A percentile compares a stretch with the other conserved stretches of the same genome.
Evolutionary conservation across 192 early-diverging fungal genomes (phyloP).

Genomic region (Umbelopsis vinacea): DNA sequence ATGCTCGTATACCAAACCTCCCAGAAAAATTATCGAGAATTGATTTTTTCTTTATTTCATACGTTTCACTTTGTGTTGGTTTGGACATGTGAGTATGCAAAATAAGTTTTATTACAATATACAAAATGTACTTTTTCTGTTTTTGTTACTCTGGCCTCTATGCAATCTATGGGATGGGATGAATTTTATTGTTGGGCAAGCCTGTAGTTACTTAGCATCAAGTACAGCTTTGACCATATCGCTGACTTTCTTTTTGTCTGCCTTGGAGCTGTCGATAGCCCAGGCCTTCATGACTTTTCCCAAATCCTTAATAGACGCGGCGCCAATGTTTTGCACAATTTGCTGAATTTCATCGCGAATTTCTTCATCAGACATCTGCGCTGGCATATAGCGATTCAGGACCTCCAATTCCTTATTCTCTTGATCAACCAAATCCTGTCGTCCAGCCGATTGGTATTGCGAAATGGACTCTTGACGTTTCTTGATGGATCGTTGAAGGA

Average conservation of each 20-base stretch:
- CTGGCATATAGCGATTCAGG: conserved; percentile 75
- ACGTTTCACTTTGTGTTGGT: not conserved
- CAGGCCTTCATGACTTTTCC: conserved; percentile 88
- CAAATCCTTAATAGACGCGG: conserved; percentile 70
- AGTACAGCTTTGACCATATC: conserved; percentile 72
- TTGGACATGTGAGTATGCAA: not conserved
- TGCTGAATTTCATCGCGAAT: conserved; percentile 64
- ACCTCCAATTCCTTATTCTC: conserved; percentile 74
- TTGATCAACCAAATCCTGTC: conserved; percentile 73
- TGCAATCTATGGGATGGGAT: not conserved
- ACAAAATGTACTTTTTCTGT: too few species aligned
- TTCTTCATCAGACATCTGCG: conserved; percentile 74
- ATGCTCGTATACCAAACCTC: conserved; percentile 18
- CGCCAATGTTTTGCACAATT: conserved; percentile 60
- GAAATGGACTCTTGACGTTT: conserved; percentile 77
- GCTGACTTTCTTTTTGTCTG: conserved; percentile 77
- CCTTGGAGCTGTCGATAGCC: conserved; percentile 67
- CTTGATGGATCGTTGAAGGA: conserved; percentile 85
- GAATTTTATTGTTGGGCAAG: not conserved
- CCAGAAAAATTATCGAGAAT: not conserved
- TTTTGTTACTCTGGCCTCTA: too few species aligned
- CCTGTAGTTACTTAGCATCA: not conserved
- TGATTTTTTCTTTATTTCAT: not conserved
- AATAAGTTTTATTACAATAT: not conserved
- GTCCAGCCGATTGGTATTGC: conserved; percentile 66